Evolutionary conservation across 2,329 filamentous ascomycete species (phyloP), one percentile per base, ranked within the genome.

Genomic region (Claviceps purpurea): DNA sequence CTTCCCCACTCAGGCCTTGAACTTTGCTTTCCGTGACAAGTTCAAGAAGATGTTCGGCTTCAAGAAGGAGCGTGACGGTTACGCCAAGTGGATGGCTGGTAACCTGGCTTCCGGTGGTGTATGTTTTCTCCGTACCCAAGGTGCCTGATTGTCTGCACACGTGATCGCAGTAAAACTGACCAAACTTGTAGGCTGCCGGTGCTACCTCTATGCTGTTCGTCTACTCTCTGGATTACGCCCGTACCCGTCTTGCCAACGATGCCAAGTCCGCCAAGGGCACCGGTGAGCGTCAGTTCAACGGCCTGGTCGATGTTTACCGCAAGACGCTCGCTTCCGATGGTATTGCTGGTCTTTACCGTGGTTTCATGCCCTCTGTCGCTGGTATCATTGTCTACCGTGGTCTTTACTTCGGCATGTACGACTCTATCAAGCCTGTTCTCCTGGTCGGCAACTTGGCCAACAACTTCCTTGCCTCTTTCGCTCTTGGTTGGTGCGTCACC

Each of bases 401-500:
- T 96, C 89, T 98, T 68, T 98, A 98, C 90, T 98, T 98, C 87
- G 93, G 93, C 73, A 87, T 98, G 87, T 98, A 98, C 89, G 93
- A 98, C 81, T 98, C 93, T 66, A 85, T 98, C 83, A 98, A 98
- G 89, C 93, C 93, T 66, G 88, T 97, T 70, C 74, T 97, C 76
- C 89, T 98, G 62, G 82, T 86, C 72, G 93, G 93, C 73, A 59
- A 72, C 73, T 89, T 98, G 67, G 83, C 89, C 78, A 90, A 90
- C 79, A 96, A 91, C 88, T 98, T 98, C 90, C 79, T 98, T 69
- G 93, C 93, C 74, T 98, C 93, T 64, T 98, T 98, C 89, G 70
- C 82, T 71, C 93, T 98, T 76, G 93, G 93, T 73, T 98, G 93
- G 93, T 79, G 81, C 76, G 93, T 98, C 82, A 98, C 93, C 79